Conservation (phyloP, 257 asterid species). For the Parsonsia alboflavescens region DNA sequence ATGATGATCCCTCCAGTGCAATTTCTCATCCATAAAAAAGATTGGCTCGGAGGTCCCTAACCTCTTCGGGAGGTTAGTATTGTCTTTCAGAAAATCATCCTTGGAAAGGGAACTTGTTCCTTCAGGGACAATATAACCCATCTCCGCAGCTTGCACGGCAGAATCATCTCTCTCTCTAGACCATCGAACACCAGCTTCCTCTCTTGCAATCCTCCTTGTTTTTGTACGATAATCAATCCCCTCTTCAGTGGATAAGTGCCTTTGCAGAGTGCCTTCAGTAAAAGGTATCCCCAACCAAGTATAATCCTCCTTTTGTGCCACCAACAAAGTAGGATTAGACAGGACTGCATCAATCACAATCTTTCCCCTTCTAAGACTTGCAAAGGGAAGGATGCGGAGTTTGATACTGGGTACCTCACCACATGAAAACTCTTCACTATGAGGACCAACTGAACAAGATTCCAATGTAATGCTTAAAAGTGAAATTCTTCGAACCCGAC, state of each 20-base stretch:
- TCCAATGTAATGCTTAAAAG: conserved; percentile 91
- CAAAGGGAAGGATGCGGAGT: conserved; percentile 81
- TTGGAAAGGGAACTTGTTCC: conserved; percentile 36
- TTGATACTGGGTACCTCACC: conserved; percentile 78
- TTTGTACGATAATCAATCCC: conserved; percentile 90
- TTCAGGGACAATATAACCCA: conserved; percentile 66
- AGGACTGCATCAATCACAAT: conserved; percentile 86
- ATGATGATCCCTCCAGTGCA: conserved; percentile 95
- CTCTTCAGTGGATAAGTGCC: conserved; percentile 80
- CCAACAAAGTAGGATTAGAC: conserved; percentile 68
- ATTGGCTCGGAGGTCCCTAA: conserved; percentile 52
- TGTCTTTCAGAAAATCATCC: conserved; percentile 51
- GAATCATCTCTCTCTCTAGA: conserved; percentile 72
- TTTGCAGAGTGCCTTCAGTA: conserved; percentile 52
- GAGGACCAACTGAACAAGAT: conserved; percentile 91
- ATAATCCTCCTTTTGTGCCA: conserved; percentile 71
- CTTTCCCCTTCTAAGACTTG: conserved; percentile 87
- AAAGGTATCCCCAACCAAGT: conserved; percentile 95
- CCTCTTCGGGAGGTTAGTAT: conserved; percentile 39
- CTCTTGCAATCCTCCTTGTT: conserved; percentile 76
- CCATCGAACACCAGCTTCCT: conserved; percentile 70
- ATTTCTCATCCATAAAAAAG: conserved; percentile 62
- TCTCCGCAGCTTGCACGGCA: conserved; percentile 73
- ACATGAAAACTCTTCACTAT: conserved; percentile 83
- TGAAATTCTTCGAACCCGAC: conserved; percentile 81